These are phyloP conservation scores for Suillus brevipes DNA, from an alignment of 768 basidiomycete genomes.

Conservation along the genomic window DNA sequence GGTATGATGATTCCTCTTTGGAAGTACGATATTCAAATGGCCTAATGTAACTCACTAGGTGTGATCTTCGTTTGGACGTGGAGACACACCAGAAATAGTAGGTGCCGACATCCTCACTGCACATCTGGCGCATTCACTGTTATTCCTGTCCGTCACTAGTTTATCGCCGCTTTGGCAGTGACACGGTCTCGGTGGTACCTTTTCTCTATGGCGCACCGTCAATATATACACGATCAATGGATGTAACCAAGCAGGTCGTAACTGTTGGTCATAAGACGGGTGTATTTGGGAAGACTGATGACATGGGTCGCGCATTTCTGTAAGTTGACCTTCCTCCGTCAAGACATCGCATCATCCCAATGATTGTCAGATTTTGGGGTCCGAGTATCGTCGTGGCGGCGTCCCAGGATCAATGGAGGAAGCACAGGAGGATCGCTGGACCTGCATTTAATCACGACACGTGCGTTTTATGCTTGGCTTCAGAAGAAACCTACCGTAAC, in stretches of 20 bases:
- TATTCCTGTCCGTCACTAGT: slow-evolving; percentile 12
- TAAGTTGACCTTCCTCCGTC: slow-evolving; percentile 11
- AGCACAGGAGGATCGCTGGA: slow-evolving; percentile 19
- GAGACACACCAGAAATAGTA: slow-evolving; percentile 23
- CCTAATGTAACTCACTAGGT: slow-evolving; percentile 11
- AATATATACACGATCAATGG: slow-evolving; percentile 24
- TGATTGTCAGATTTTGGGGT: slow-evolving; percentile 18
- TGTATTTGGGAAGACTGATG: slow-evolving; percentile 20
- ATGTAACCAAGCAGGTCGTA: slow-evolving; percentile 23
- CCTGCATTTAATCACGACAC: slow-evolving; percentile 27
- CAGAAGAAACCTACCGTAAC: not conserved
- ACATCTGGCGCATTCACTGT: not conserved
- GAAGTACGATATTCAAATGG: not conserved
- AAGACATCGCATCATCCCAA: slow-evolving; percentile 1
- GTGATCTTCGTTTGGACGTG: slow-evolving; percentile 23
- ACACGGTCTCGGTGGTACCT: slow-evolving; percentile 24
- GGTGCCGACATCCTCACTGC: not conserved
- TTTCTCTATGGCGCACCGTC: slow-evolving; percentile 21
- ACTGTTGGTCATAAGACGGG: slow-evolving; percentile 18
- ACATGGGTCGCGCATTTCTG: slow-evolving; percentile 16
- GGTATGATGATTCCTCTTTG: slow-evolving; percentile 5
- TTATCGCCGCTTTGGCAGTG: slow-evolving; percentile 18
- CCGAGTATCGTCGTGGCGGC: slow-evolving; percentile 16
- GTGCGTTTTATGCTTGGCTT: slow-evolving; percentile 13
- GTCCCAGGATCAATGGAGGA: slow-evolving; percentile 20